Base-by-base conservation (phyloP, 495 filamentous ascomycete species). In the Annulohypoxylon maeteangense region DNA sequence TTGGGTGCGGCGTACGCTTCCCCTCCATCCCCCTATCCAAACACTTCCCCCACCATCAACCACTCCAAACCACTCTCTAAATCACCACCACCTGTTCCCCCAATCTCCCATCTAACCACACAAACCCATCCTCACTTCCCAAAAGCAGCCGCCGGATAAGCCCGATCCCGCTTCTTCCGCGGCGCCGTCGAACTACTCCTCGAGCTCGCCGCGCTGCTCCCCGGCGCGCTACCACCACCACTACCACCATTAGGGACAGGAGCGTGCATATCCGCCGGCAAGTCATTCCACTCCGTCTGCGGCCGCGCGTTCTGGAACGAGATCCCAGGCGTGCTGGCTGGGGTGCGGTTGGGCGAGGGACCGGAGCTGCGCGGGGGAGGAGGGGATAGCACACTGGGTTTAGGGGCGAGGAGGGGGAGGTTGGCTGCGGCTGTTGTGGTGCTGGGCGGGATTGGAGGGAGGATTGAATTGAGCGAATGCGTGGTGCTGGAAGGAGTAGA, bases 261-360 rank as follows among this genome's bases (percentile, higher is more conserved):
- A 29, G 42, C 55, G 47, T 83, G 78, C 82, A 88, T 86, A 18
- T 88, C 85, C 4, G 79, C 75, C 0, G 86, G 86, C 7, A 88
- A 63, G 63, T 88, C 86, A 71, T 88, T 88, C 86, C 86, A 88
- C 70, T 88, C 86, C n/a, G 72, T 80, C 22, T 83, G 81, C 34
- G 86, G 84, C 16, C 84, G 79, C 68, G 74, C 50, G 57, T 83
- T 86, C 67, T 87, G 85, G 75, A 78, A 88, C 3, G 85, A 90
- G 25, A 78, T 68, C 2, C 78, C 76, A 62, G 4, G 71, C 38
- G 29, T 36, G 40, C 25, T 23, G 42, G 44, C 76, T 63, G 34
- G 72, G 25, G 22, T 74, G 62, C 54, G 69, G 53, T 60, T 72
- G 10, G 70, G 70, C 34, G 70, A 65, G 23, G 65, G 65, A 1